Evolutionary conservation across 495 filamentous ascomycete species (phyloP).

Genomic region (Lindgomyces ingoldianus): DNA sequence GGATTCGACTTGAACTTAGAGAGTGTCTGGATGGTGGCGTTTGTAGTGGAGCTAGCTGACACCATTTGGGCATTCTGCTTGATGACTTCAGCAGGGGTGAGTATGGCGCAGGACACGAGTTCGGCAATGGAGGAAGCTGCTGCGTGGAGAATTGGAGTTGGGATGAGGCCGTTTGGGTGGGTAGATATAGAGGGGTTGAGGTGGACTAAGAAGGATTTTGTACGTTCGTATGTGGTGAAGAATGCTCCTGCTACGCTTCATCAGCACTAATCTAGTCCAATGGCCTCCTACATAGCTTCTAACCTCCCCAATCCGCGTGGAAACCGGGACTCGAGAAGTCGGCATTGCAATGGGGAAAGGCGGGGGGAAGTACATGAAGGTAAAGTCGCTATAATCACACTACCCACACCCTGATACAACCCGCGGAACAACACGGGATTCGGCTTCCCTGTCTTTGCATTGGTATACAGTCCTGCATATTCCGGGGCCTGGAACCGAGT

Average conservation of each 20-base stretch:
- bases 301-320: too few relatives aligned
- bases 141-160: constrained; percentile 66
- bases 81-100: constrained; percentile 86
- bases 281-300: too few relatives aligned
- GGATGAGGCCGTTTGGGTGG: constrained; percentile 47
- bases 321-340: too few relatives aligned
- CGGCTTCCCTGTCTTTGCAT: constrained; percentile 54
- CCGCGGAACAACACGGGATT: constrained; percentile 66
- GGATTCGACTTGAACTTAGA: constrained; percentile 57
- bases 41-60: constrained; percentile 42
- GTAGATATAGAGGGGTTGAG: constrained; percentile 46
- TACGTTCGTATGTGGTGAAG: constrained; percentile 84
- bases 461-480: constrained; percentile 63
- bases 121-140: constrained; percentile 73
- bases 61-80: constrained; percentile 91
- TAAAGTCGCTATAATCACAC: constrained; percentile 82
- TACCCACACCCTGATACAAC: constrained; percentile 85
- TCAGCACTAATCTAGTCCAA: constrained; percentile 7
- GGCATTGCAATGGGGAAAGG: too few relatives aligned
- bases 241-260: constrained; percentile 70
- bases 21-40: constrained; percentile 57
- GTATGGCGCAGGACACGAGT: constrained; percentile 77
- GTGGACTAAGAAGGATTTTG: constrained; percentile 60
- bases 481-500: constrained; percentile 73
- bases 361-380: constrained; percentile 69